Evolutionary conservation across 1,284 basidiomycete species (phyloP).

Genomic region (Melampsora larici-populina): DNA sequence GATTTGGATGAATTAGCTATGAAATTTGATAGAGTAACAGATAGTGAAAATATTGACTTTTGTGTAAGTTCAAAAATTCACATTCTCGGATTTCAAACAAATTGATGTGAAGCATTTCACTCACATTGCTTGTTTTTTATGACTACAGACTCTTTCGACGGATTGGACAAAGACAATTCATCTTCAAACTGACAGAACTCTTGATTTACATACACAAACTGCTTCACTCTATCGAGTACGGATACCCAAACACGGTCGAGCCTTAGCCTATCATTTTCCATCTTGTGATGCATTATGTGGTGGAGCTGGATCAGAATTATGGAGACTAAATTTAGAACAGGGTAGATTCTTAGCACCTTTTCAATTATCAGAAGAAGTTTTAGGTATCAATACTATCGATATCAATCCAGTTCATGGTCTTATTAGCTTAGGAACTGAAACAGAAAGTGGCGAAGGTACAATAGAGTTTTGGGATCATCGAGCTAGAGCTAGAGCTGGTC

Average conservation of each 20-base stretch:
- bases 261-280: slow-evolving; percentile 82
- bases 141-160: slow-evolving; percentile 81
- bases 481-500: slow-evolving; percentile 70
- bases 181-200: slow-evolving; percentile 88
- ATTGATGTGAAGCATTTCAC: background rate
- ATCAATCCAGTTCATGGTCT: slow-evolving; percentile 92
- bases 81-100: background rate
- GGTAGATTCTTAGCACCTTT: slow-evolving; percentile 81
- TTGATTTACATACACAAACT: slow-evolving; percentile 91
- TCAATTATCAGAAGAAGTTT: slow-evolving; percentile 56
- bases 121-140: background rate
- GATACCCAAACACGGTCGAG: slow-evolving; percentile 88
- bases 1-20: slow-evolving; percentile 87
- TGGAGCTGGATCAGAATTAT: slow-evolving; percentile 78
- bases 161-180: slow-evolving; percentile 99
- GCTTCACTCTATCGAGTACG: slow-evolving; percentile 88
- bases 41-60: slow-evolving; percentile 97
- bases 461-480: slow-evolving; percentile 97
- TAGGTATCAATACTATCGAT: slow-evolving; percentile 86
- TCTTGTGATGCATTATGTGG: slow-evolving; percentile 74
- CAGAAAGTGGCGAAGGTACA: slow-evolving; percentile 60
- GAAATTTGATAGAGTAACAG: slow-evolving; percentile 94
- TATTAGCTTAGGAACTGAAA: slow-evolving; percentile 78
- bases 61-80: slow-evolving; percentile 65
- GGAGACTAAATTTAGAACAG: slow-evolving; percentile 90